Evolutionary conservation across 495 filamentous ascomycete species (phyloP), one percentile per base, ranked within the genome.

Genomic region (Talaromyces thailandensis): DNA sequence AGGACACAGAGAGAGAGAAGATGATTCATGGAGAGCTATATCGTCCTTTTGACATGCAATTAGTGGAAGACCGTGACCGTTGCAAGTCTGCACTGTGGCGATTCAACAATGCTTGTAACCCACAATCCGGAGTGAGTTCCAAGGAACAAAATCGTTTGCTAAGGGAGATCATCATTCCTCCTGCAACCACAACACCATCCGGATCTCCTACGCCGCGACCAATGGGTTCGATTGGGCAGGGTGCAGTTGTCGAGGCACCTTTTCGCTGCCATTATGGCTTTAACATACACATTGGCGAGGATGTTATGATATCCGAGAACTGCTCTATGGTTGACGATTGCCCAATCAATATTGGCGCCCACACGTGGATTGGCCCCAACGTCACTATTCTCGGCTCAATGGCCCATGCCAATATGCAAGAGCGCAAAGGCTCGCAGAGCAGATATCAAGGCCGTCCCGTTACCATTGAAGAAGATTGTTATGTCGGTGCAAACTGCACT

Each of bases 201-300:
- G 79, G 51, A 67, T 66, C 64, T 43, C 78, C 63, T 66, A 78
- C 60, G 7, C 60, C 69, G 43, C 71, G 70, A 28, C 67, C 70
- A 21, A 53, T 62, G 4, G 88, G 89, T n/a, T 81, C 82, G 32
- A 86, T 96, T 21, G 91, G 91, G 23, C 82, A 87, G 45, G 84
- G 89, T 56, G 88, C 89, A 7, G 81, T 86, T 43, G 90, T 98
- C 45, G 92, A 97, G 63, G 86, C 90, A 2, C 93, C 94, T 12
- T 98, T 98, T 71, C 87, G 80, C 37, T 98, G 94, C 72, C 92
- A 96, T 68, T 98, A 97, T 68, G 94, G 94, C 2, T 96, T 96
- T 69, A 97, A 98, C 67, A 89, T 98, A 65, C 81, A 82, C 40
- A 87, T 98, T 64, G 94, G 90, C 24, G 89, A 93, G 66, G 86